A percentile compares a stretch with the other conserved stretches of the same genome.
These are phyloP conservation scores for Penicillium steckii DNA, from an alignment of 495 filamentous ascomycete species.

Conservation along the genomic window DNA sequence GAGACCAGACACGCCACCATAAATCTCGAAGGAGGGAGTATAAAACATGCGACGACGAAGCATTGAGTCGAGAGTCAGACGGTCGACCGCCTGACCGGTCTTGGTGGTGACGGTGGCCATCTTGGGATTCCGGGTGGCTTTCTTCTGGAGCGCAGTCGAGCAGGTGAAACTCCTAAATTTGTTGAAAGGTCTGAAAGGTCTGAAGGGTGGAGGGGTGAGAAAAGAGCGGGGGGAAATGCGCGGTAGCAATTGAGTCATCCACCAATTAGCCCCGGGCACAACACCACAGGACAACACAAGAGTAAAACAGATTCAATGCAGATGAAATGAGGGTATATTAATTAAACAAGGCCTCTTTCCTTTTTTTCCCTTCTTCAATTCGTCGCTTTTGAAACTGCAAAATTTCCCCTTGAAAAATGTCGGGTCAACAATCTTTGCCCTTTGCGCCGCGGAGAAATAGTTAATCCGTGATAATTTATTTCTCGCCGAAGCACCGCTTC, in stretches of 20 bases:
- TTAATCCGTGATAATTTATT: slow-evolving; percentile 31
- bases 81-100: slow-evolving; percentile 86
- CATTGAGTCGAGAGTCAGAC: slow-evolving; percentile 73
- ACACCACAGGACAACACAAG: slow-evolving; percentile 16
- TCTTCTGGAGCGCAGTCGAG: slow-evolving; percentile 23
- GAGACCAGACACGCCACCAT: slow-evolving; percentile 81
- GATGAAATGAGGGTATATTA: background rate
- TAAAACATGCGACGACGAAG: slow-evolving; percentile 88
- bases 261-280: slow-evolving; percentile 28
- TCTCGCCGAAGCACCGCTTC: slow-evolving; percentile 11
- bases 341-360: no score
- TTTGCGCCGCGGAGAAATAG: slow-evolving; percentile 16
- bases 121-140: slow-evolving; percentile 32
- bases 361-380: slow-evolving; percentile 5
- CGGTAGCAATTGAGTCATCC: slow-evolving; percentile 48
- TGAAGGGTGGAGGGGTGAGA: slow-evolving; percentile 39
- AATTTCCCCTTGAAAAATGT: slow-evolving; percentile 9
- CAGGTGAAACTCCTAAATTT: slow-evolving; percentile 28
- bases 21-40: slow-evolving; percentile 92
- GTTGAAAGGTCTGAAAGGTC: slow-evolving; percentile 2
- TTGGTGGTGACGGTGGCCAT: slow-evolving; percentile 73
- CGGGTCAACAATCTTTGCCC: slow-evolving; percentile 7
- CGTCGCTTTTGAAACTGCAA: slow-evolving; percentile 4
- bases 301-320: slow-evolving; percentile 2
- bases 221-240: slow-evolving; percentile 37